Percentiles rank a stretch among this genome's conserved stretches.
phyloP scores from a whole-genome alignment of 1,139 yeast species.

The Schizosaccharomyces versatilis region DNA sequence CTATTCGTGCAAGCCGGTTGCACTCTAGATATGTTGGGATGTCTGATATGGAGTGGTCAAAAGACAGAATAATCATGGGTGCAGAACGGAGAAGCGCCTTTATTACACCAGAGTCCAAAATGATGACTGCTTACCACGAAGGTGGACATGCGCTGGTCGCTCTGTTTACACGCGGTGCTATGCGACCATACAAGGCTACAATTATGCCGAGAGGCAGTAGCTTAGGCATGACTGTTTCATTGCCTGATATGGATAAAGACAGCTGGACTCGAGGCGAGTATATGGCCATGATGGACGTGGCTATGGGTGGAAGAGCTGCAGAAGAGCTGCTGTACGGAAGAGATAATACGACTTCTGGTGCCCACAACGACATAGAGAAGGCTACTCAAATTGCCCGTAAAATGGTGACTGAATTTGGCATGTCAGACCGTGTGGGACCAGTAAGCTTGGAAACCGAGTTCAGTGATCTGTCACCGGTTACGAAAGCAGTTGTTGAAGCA shows the following conservation, averaged over 20 bases:
- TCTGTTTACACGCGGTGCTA: constrained; percentile 83
- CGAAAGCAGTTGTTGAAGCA: constrained; percentile 75
- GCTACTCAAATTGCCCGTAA: constrained; percentile 91
- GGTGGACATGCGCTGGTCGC: constrained; percentile 99
- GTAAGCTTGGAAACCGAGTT: constrained; percentile 31
- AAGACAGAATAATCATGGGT: constrained; percentile 90
- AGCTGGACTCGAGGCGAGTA: constrained; percentile 81
- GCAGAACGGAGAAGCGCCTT: constrained; percentile 97
- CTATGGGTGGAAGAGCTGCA: constrained; percentile 97
- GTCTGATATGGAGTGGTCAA: constrained; percentile 95
- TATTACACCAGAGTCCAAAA: constrained; percentile 79
- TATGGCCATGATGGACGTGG: constrained; percentile 76
- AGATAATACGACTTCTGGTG: constrained; percentile 61
- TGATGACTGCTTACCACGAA: constrained; percentile 91
- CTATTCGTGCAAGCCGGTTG: constrained; percentile 83
- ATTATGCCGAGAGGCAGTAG: constrained; percentile 93
- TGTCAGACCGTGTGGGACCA: constrained; percentile 88
- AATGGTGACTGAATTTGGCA: constrained; percentile 91
- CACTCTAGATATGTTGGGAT: constrained; percentile 78
- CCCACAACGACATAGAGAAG: constrained; percentile 38
- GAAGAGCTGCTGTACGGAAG: constrained; percentile 81
- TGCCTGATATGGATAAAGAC: constrained; percentile 95
- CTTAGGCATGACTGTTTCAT: constrained; percentile 83
- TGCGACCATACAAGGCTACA: constrained; percentile 88
- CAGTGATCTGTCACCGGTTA: constrained; percentile 30